Evolutionary conservation across 805 yeast genomes (phyloP).

Genomic region (Saturnispora silvae): DNA sequence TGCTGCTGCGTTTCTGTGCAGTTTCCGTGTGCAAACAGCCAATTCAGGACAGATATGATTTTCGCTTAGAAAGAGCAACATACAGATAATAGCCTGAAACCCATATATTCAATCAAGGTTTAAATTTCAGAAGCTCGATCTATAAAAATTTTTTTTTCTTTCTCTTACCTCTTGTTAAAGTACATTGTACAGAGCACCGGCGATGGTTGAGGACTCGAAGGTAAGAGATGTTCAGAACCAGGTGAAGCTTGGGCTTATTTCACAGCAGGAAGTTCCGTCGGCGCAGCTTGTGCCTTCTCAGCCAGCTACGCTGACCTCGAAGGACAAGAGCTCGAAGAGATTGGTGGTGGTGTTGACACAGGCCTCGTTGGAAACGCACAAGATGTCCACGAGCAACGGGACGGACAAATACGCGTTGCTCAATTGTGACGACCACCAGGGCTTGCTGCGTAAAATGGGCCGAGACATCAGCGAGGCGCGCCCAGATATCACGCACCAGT

Average conservation of each 20-base stretch:
- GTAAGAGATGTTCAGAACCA: slow-evolving; percentile 33
- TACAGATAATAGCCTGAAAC: too few relatives aligned
- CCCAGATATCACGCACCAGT: slow-evolving; percentile 98
- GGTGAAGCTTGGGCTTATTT: slow-evolving; percentile 10
- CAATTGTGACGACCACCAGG: slow-evolving; percentile 98
- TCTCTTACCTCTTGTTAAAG: not conserved
- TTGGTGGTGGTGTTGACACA: slow-evolving; percentile 90
- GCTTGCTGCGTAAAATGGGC: slow-evolving; percentile 87
- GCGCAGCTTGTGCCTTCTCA: slow-evolving; percentile 83
- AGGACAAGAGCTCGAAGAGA: slow-evolving; percentile 78
- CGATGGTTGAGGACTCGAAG: slow-evolving; percentile 41
- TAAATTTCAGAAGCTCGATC: too few relatives aligned
- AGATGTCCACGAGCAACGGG: slow-evolving; percentile 62
- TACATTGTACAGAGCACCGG: not conserved
- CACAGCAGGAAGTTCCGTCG: slow-evolving; percentile 22
- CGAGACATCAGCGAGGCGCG: slow-evolving; percentile 96
- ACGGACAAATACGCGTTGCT: slow-evolving; percentile 89
- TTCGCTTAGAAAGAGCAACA: too few relatives aligned
- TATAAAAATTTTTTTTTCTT: slow-evolving; percentile 1
- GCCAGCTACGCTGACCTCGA: slow-evolving; percentile 71
- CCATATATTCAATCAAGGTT: too few relatives aligned
- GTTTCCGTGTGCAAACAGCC: too few relatives aligned
- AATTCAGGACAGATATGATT: too few relatives aligned
- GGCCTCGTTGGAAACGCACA: slow-evolving; percentile 93
- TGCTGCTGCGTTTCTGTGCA: too few relatives aligned